Evolutionary conservation across 176 grass and related monocot species (phyloP).

Genomic region (Typha latifolia): DNA sequence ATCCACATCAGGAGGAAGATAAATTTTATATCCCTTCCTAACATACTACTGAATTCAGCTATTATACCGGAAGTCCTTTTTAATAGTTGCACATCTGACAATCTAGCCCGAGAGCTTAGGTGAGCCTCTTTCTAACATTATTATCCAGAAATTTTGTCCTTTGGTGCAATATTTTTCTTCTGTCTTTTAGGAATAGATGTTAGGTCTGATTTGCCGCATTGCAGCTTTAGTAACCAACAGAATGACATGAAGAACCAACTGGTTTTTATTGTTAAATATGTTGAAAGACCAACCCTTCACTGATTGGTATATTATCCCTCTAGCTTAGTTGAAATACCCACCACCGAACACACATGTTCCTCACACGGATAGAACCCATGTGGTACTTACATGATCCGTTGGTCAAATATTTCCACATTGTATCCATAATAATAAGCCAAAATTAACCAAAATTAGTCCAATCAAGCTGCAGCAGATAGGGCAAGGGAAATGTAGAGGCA

Average conservation of each 20-base stretch:
- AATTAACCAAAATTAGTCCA: too few relatives aligned
- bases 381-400: too few relatives aligned
- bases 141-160: conserved; percentile 1
- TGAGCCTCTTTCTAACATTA: conserved; percentile 22
- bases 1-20: conserved; percentile 65
- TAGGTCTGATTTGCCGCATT: background rate
- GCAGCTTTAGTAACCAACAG: background rate
- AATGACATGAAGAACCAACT: background rate
- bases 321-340: too few relatives aligned
- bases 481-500: background rate
- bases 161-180: background rate
- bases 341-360: too few relatives aligned
- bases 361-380: too few relatives aligned
- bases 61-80: conserved; percentile 89
- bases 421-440: too few relatives aligned
- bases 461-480: too few relatives aligned
- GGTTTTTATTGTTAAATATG: background rate
- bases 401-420: too few relatives aligned
- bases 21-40: conserved; percentile 81
- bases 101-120: conserved; percentile 53
- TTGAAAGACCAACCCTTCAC: too few relatives aligned
- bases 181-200: background rate
- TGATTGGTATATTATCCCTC: too few relatives aligned
- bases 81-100: conserved; percentile 43
- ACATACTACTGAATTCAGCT: conserved; percentile 74